Base-by-base conservation (phyloP, 805 yeast genomes). In the Candida takata region DNA sequence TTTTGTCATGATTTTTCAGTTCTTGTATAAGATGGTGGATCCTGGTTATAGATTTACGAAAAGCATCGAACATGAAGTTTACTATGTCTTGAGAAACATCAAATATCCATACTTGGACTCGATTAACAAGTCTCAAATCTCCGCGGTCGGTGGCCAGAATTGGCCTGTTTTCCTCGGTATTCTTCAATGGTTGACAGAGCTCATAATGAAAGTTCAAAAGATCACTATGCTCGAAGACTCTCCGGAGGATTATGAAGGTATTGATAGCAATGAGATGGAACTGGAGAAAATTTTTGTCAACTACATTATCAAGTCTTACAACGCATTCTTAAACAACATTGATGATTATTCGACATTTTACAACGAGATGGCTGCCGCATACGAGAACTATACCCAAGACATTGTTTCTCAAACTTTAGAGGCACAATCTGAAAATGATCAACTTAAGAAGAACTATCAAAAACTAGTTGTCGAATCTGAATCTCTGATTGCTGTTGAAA, bases 141-240 rank as follows among this genome's bases (percentile, higher is more conserved):
- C 87, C 26, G 95, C 95, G 0, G 95, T 85, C 10, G 95, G 95
- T 6, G 95, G 95, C 3, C 77, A 81, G 33, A 78, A 77, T 45
- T 87, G 96, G 96, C 86, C 84, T 10, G 70, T 72, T 7, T 84
- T 85, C 45, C 57, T 87, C 28, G 95, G 92, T 1, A 74, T 88
- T 72, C 61, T 87, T 16, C 78, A 81, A 54, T 87, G 96, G 96
- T 55, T 87, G 30, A 76, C 81, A 5, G 74, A 75, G 44, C 65
- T 76, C 41, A 77, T 67, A 48, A 52, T 42, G 43, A 67, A 63
- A 34, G 56, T 64, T 38, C 74, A 71, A 33, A 50, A 52, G 27
- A 29, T 44, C 2, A 28, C 46, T 9, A 15, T 28, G 58, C 33
- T 73, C 62, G 35, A 49, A 42, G 35, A 44, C 55, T 39, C 44